Evolutionary conservation across 805 yeast species (phyloP), one percentile per base, ranked within the genome.

Genomic region (Candida taoyuanica): DNA sequence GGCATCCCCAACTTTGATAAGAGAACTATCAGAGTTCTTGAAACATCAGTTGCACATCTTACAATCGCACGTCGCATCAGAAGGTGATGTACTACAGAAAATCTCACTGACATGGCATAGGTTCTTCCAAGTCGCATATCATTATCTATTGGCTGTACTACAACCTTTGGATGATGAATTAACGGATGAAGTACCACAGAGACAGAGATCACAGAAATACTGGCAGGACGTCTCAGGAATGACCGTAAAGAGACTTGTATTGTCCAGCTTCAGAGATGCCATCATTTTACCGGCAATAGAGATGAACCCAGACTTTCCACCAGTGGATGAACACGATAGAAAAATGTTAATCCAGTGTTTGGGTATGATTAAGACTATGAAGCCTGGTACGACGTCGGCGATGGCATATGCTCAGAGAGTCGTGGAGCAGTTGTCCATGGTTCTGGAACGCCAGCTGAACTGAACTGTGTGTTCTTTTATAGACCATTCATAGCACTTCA

Each of bases 71-170:
- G 16, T 37, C 6, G 30, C 34, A 3, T 12, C 7, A 3, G 38
- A 37, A 3, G 12, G 23, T 16, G 36, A 37, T 15, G 26, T 31
- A 7, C 15, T 41, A 2, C 39, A 37, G 17, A 20, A 21, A 11
- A 15, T 37, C 3, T 35, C 45, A 23, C 9, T 31, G 18, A 63
- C 76, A 3, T 81, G 88, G 88, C 69, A 68, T 14, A 60, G 61
- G 18, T 81, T 81, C 53, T 74, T 71, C 45, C 63, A 65, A n/a
- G 68, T 71, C 27, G 69, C 78, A 2, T 67, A 73, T 36, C 78
- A 76, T 37, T 77, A 77, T 49, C 60, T 81, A 15, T 72, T 78
- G 42, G 83, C 83, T 0, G 70, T 78, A 0, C 70, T 82, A 33
- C 47, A 78, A 24, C 89, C 89, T 0, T 50, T 83, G 17, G 78